Base-by-base conservation (phyloP, 345 rosid species). In the Ailanthus altissimus region DNA sequence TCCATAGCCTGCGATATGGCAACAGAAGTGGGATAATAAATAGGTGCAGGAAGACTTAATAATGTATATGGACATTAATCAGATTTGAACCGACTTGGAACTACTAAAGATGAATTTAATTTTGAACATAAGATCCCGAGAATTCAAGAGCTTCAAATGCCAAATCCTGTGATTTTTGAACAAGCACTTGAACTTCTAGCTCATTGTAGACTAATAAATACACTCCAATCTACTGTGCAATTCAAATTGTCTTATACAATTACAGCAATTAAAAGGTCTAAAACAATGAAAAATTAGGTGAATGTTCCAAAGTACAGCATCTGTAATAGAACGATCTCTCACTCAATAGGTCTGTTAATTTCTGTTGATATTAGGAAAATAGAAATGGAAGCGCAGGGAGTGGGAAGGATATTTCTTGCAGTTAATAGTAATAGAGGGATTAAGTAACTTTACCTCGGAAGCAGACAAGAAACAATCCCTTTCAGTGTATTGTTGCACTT, bases 401-500 rank as follows among this genome's bases (percentile, higher is more conserved):
- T 1, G 3, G 20, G 23, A 3, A 59, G n/a, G 21, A 20, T 47
- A 32, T 18, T 73, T 32, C 38, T 9, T 16, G 12, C 8, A 60
- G 53, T 38, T 70, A 7, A 21, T 12, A 77, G 18, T 18, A 40
- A 11, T 6, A 64, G 25, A 40, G 25, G 20, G 20, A 42, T 61
- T 7, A 59, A 71, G 70, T 15, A 73, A 61, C 46, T 47, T 81
- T 88, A 95, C 97, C 99, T 95, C 99, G 16, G 96, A 81, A 47
- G 84, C 85, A 2, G 94, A 93, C 75, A 93, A 83, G 91, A 90
- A 95, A 59, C 89, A 94, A 78, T 95, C 97, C 82, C 92, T 88
- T 78, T 93, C 96, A 1, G 98, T 93, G 84, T 84, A 89, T 45
- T 85, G 86, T 64, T 93, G 98, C 83, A 93, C 99, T 82, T 79